phyloP scores from a whole-genome alignment of 768 basidiomycete genomes.

The Lentinus brumalis region DNA sequence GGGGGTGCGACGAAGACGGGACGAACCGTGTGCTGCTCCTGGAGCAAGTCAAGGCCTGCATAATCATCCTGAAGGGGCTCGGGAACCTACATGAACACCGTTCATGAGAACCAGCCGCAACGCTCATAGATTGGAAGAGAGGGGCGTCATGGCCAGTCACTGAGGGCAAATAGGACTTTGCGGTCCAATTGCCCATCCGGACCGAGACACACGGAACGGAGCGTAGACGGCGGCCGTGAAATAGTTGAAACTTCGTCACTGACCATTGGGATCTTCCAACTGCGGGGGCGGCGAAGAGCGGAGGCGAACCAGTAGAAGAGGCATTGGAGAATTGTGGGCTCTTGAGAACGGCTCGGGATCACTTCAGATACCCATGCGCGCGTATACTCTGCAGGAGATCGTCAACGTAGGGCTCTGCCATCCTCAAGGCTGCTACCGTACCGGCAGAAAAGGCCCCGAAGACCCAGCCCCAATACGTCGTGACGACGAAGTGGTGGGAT shows the following conservation, averaged over 20 bases:
- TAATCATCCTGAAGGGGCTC: conserved; percentile 35
- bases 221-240: conserved; percentile 11
- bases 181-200: conserved; percentile 9
- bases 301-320: conserved; percentile 31
- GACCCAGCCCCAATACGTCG: conserved; percentile 45
- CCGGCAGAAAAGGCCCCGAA: conserved; percentile 45
- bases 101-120: conserved; percentile 19
- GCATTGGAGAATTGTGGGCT: conserved; percentile 27
- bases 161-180: conserved; percentile 13
- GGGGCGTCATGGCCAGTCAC: conserved; percentile 9
- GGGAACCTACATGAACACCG: conserved; percentile 40
- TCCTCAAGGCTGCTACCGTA: conserved; percentile 15
- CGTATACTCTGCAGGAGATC: conserved; percentile 21
- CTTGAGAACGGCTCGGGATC: conserved; percentile 7
- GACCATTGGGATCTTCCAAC: conserved; percentile 27
- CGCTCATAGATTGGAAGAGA: not conserved
- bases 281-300: conserved; percentile 17
- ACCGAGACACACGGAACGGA: conserved; percentile 17
- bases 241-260: conserved; percentile 15
- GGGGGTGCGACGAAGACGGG: not conserved
- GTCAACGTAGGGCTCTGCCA: not conserved
- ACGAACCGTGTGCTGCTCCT: not conserved
- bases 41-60: not conserved
- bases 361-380: conserved; percentile 21
- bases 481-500: conserved; percentile 44